Evolutionary conservation across 257 asterid species (phyloP), one percentile per base, ranked within the genome.

Genomic region (Echites panduratus): DNA sequence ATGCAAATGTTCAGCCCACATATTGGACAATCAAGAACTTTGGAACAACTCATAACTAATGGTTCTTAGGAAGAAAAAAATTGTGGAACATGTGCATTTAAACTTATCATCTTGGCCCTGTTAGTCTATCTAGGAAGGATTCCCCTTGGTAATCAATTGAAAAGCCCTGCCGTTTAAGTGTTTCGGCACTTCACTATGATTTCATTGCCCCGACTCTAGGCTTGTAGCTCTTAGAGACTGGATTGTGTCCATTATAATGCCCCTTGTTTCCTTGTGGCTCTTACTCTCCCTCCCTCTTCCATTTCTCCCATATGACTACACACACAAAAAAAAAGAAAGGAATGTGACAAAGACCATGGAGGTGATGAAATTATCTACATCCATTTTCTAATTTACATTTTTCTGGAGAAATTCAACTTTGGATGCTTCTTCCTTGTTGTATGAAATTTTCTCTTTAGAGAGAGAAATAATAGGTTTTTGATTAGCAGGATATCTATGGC

Each of bases 401-500:
- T 29, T 45, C 20, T 4, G 14, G 43, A 1, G 29, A 66, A 2
- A 2, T 1, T 7, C 19, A 43, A 9, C 20, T 66, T 66, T 43
- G 35, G 40, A 44, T 4, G 20, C 22, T 43, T 65, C 65, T 53
- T 5, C 41, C 68, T 56, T 22, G 45, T 50, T 35, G 17, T 14
- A 14, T 73, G 45, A 44, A 35, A 49, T 19, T 64, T 1, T 73
- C 47, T 19, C 20, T 16, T n/a, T 2, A 12, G 6, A 2, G 61
- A n/a, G 71, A 32, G 32, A 32, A 38, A 5, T 75, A 16, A 48
- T 14, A 43, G 43, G 27, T 22, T 54, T 35, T 71, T 64, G 48
- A 57, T 61, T 84, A 71, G 76, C 85, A 86, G 97, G 96, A 72
- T 74, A 78, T 47, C 89, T 45, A 91, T 95, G 99, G 91, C 95